Evolutionary conservation across 1,139 yeast genomes (phyloP), one percentile per base, ranked within the genome.

Genomic region (Scheffersomyces cryptocercus): DNA sequence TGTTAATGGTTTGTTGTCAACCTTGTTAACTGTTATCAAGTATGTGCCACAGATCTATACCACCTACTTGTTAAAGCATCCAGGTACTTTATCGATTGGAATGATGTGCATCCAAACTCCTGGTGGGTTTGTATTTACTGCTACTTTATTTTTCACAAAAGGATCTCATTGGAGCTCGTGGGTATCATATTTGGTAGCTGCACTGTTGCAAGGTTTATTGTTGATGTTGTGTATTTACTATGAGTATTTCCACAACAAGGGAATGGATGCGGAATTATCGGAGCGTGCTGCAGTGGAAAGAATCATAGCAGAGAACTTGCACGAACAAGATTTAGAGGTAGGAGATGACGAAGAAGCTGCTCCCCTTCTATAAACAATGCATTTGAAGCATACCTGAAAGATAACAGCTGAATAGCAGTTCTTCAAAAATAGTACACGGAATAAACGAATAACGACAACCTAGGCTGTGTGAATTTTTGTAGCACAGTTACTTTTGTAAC

Each of bases 51-150:
- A 89, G 62, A 76, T 89, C 10, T 65, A 70, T 52, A 87, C 93
- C 29, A 88, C 96, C 0, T 84, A 74, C 56, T 60, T 55, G 2
- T 73, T 88, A 46, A 84, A 85, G 55, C 91, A 84, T 53, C 85
- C 95, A 0, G 97, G 96, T 2, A 84, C 91, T 0, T 71, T 89
- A 31, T 86, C 95, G 0, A 73, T 87, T 16, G 80, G 85, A 5
- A 88, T 87, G 89, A 86, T 89, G 93, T 69, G 84, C 42, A 77
- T 89, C 50, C 97, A 89, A 61, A 88, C 95, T 13, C 97, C 97
- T 0, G 97, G 97, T 11, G 96, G 96, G 24, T 85, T 79, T 53
- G 49, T 87, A 2, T 88, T 93, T 84, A 79, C 95, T 0, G 75
- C 81, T 12, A 82, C 88, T 3, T 67, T 89, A 43, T 85, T 81